phyloP scores from a whole-genome alignment of 768 basidiomycete species.

The Holtermanniella nyarrowii region DNA sequence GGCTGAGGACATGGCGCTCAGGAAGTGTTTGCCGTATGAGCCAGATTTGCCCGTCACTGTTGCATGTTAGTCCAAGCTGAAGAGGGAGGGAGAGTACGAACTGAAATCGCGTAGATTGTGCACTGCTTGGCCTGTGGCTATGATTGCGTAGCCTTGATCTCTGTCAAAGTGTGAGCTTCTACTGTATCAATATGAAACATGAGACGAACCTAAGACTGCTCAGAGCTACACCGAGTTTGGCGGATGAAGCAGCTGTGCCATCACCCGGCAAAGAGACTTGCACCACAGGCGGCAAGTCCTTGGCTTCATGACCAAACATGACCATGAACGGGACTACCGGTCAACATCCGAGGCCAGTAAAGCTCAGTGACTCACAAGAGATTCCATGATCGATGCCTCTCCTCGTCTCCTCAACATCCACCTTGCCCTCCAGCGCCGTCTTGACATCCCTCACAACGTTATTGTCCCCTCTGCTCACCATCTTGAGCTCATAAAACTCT shows the following conservation, averaged over 20 bases:
- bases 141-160: conserved; percentile 30
- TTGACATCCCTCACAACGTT: conserved; percentile 8
- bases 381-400: conserved; percentile 35
- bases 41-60: conserved; percentile 14
- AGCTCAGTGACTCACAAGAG: conserved; percentile 20
- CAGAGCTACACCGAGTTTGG: conserved; percentile 28
- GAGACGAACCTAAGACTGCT: conserved; percentile 12
- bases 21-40: conserved; percentile 20
- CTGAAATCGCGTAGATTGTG: conserved; percentile 35
- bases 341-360: not conserved
- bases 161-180: not conserved
- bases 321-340: conserved; percentile 22
- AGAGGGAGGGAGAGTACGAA: conserved; percentile 12
- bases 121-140: conserved; percentile 32
- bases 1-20: conserved; percentile 7
- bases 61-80: not conserved
- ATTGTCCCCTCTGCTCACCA: conserved; percentile 10
- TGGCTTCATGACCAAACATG: conserved; percentile 14
- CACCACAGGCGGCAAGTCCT: conserved; percentile 16
- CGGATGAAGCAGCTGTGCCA: conserved; percentile 9
- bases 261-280: conserved; percentile 32
- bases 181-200: not conserved
- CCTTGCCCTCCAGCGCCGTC: conserved; percentile 10
- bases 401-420: conserved; percentile 7
- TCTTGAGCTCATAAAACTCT: conserved; percentile 25